Evolutionary conservation across 2,329 filamentous ascomycete species (phyloP).

Genomic region (Penicillium italicum): DNA sequence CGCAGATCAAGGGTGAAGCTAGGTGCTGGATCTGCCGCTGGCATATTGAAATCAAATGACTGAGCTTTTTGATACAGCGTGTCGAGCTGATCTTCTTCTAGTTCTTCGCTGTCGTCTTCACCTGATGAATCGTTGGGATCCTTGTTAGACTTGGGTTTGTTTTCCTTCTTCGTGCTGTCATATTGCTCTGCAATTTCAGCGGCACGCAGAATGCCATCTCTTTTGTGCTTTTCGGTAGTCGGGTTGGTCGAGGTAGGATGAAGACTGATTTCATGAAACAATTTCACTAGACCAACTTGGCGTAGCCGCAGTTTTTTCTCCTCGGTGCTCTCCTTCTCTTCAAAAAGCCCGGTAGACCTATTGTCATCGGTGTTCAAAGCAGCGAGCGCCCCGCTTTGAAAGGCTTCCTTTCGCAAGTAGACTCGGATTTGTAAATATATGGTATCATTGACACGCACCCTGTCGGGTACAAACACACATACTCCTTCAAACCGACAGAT

Average conservation of each 20-base stretch:
- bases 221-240: slow-evolving; percentile 70
- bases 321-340: slow-evolving; percentile 78
- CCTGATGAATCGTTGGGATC: slow-evolving; percentile 48
- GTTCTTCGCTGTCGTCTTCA: slow-evolving; percentile 82
- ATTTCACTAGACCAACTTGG: slow-evolving; percentile 80
- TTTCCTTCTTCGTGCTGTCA: slow-evolving; percentile 57
- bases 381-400: slow-evolving; percentile 59
- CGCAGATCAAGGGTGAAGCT: slow-evolving; percentile 80
- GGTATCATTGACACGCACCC: slow-evolving; percentile 83
- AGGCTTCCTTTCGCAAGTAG: slow-evolving; percentile 70
- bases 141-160: slow-evolving; percentile 31
- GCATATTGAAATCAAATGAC: slow-evolving; percentile 91
- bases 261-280: slow-evolving; percentile 86
- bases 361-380: slow-evolving; percentile 57
- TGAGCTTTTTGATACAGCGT: slow-evolving; percentile 93
- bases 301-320: slow-evolving; percentile 79
- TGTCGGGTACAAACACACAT: slow-evolving; percentile 85
- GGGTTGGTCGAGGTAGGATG: slow-evolving; percentile 71
- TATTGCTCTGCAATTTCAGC: slow-evolving; percentile 79
- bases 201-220: slow-evolving; percentile 80
- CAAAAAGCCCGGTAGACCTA: slow-evolving; percentile 68
- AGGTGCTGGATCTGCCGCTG: slow-evolving; percentile 75
- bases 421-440: slow-evolving; percentile 85
- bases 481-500: slow-evolving; percentile 82
- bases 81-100: slow-evolving; percentile 94